These are phyloP conservation scores for Diaporthe sp. DNA, from an alignment of 2,329 filamentous ascomycete species.

Conservation along the genomic window DNA sequence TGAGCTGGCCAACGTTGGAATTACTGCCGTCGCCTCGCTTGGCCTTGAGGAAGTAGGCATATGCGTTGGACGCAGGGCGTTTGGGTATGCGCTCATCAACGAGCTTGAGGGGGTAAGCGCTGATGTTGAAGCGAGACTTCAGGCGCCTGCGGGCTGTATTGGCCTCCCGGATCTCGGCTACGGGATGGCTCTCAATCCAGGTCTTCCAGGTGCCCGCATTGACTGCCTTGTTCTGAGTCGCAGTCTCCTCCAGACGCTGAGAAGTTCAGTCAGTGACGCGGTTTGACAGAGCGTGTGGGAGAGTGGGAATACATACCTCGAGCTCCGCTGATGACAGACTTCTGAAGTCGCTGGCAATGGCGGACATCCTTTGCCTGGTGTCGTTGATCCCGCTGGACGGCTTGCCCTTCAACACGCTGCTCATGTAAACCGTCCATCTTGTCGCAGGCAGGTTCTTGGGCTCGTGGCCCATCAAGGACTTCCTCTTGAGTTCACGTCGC, in stretches of 20 bases:
- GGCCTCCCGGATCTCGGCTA: constrained; percentile 56
- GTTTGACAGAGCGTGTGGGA: background rate
- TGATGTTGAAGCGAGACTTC: constrained; percentile 49
- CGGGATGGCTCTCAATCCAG: constrained; percentile 62
- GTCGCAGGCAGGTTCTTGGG: constrained; percentile 49
- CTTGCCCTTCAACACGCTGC: constrained; percentile 47
- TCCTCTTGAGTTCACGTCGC: constrained; percentile 53
- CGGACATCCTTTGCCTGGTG: constrained; percentile 43
- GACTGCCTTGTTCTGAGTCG: constrained; percentile 54
- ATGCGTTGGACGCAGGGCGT: constrained; percentile 48
- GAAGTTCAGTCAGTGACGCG: background rate
- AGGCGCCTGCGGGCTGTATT: constrained; percentile 62
- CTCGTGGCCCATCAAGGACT: constrained; percentile 54
- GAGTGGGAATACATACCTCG: constrained; percentile 54
- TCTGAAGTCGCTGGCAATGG: constrained; percentile 53
- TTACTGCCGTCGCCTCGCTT: constrained; percentile 50
- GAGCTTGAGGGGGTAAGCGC: constrained; percentile 47
- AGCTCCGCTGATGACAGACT: constrained; percentile 54
- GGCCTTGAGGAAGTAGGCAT: constrained; percentile 52
- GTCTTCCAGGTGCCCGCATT: constrained; percentile 57
- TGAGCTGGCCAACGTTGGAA: constrained; percentile 39
- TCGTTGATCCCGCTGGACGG: background rate
- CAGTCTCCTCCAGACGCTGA: constrained; percentile 53
- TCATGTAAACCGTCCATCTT: constrained; percentile 55
- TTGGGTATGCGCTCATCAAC: constrained; percentile 63